A percentile compares a stretch with the other conserved stretches of the same genome.
phyloP scores from a whole-genome alignment of 2,329 filamentous ascomycete species.

The Aspergillus fumigatiaffinis region DNA sequence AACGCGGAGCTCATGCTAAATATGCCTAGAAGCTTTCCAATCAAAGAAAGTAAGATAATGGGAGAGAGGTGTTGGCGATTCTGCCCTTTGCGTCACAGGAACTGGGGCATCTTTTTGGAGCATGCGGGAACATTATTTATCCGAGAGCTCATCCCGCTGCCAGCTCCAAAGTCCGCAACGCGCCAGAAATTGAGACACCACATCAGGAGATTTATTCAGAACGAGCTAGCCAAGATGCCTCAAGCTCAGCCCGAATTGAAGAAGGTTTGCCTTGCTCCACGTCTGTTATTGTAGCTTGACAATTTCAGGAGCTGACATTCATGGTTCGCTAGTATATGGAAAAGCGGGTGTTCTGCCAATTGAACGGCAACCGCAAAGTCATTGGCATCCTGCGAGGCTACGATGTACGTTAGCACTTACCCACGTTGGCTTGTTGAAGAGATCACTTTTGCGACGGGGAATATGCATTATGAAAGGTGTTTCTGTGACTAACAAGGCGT shows the following conservation, averaged over 20 bases:
- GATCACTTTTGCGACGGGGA: not conserved
- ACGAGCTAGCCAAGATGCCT: slow-evolving; percentile 66
- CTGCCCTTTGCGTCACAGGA: slow-evolving; percentile 5
- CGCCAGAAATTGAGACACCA: slow-evolving; percentile 18
- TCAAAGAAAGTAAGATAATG: not conserved
- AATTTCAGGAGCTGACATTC: slow-evolving; percentile 13
- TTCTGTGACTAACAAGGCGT: not conserved
- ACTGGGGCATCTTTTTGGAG: slow-evolving; percentile 17
- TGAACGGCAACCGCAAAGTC: slow-evolving; percentile 97
- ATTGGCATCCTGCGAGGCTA: slow-evolving; percentile 92
- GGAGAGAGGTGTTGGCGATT: not conserved
- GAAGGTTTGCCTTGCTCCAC: slow-evolving; percentile 61
- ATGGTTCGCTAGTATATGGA: slow-evolving; percentile 76
- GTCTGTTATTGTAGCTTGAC: not conserved
- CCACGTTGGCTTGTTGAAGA: too few relatives aligned
- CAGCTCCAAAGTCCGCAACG: slow-evolving; percentile 26
- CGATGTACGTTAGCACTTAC: slow-evolving; percentile 62
- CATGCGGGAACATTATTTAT: slow-evolving; percentile 32
- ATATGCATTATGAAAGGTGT: slow-evolving; percentile 3
- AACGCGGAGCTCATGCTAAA: slow-evolving; percentile 55
- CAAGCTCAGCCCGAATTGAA: slow-evolving; percentile 98
- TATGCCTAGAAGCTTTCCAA: not conserved
- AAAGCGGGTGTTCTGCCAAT: slow-evolving; percentile 95
- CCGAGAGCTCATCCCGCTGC: slow-evolving; percentile 28
- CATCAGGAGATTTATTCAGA: slow-evolving; percentile 18